phyloP scores from a whole-genome alignment of 2,329 filamentous ascomycete genomes.

The Trichoderma simmonsii region DNA sequence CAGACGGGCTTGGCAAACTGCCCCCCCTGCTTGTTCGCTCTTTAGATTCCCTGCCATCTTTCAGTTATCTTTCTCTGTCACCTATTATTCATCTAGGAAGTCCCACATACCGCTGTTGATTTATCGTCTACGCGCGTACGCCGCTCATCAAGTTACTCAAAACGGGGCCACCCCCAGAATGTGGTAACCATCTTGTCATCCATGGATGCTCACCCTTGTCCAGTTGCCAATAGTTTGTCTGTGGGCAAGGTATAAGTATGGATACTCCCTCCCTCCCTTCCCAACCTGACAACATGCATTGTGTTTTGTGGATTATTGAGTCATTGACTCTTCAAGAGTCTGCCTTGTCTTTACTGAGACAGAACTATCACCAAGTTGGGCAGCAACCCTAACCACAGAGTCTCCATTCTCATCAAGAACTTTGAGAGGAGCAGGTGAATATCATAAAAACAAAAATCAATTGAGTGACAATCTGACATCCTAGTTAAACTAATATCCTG shows the following conservation, averaged over 20 bases:
- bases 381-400: neutral
- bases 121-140: constrained; percentile 2
- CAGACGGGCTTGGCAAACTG: neutral
- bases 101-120: neutral
- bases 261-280: neutral
- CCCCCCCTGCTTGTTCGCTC: neutral
- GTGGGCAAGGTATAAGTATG: neutral
- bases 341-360: neutral
- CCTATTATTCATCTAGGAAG: neutral
- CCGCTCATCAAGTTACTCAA: neutral
- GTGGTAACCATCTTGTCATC: neutral
- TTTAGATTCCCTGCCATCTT: neutral
- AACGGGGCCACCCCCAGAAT: neutral
- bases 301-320: neutral
- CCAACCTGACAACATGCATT: neutral
- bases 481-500: neutral
- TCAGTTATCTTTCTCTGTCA: neutral
- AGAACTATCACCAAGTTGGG: neutral
- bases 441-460: neutral
- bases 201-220: neutral
- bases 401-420: neutral
- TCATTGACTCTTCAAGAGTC: too few species aligned
- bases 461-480: constrained; percentile 7
- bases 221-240: neutral
- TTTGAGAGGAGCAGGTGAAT: neutral